Base-by-base conservation (phyloP, 2,329 filamentous ascomycete species). In the Fusarium veterinarium region DNA sequence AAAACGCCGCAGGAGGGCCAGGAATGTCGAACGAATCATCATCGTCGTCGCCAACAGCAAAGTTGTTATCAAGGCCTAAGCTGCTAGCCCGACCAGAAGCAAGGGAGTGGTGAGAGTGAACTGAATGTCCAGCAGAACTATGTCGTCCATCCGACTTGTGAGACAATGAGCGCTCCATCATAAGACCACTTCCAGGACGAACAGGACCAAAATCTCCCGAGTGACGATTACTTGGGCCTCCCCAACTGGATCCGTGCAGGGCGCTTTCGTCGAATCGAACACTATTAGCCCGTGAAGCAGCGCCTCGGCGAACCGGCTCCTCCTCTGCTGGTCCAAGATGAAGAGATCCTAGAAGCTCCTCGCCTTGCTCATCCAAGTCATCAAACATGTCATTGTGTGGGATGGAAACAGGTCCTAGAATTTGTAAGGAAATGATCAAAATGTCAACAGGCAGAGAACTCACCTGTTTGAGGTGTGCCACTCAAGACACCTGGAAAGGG, bases 181-280 rank as follows among this genome's bases (percentile, higher is more conserved):
- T 91, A 77, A 98, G 86, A 40, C 94, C 92, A 80, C 94, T 97
- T 30, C 91, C 90, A 28, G 94, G 95, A 57, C 95, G 88, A 52
- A 91, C 86, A 31, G 93, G 92, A 44, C 91, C 90, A 74, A 97
- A 92, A 62, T 98, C 96, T 51, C 93, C 90, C 17, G 94, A 95
- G 62, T 95, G 92, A 48, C 95, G 91, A 66, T 92, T 93, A 72
- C 90, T 91, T 78, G 97, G 94, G 13, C 84, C 84, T 42, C 91
- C 92, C 90, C 96, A 97, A 80, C 95, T 89, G 13, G 90, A 95
- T 52, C 94, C 93, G 76, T 97, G 95, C 76, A 97, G 91, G 19
- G 95, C 95, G 79, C 94, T 97, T 80, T 98, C 95, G 79, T 98
- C 96, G 78, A 99, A 99, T 41, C 96, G 93, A 75, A 99, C 96